phyloP scores from a whole-genome alignment of 495 filamentous ascomycete species.

The Filosporella fistucella region DNA sequence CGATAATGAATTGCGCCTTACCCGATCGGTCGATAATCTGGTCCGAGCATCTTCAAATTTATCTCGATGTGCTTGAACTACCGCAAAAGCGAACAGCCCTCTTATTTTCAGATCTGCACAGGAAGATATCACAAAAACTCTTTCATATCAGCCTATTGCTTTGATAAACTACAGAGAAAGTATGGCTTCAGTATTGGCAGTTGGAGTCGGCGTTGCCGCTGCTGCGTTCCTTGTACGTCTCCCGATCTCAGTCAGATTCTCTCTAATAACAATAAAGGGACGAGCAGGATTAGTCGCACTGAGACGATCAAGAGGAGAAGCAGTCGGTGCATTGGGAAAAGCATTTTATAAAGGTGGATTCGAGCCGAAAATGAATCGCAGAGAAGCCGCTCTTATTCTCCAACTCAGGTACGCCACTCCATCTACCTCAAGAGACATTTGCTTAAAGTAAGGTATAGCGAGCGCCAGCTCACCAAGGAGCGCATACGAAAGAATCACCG shows the following conservation, averaged over 20 bases:
- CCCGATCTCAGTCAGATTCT: background rate
- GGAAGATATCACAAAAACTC: background rate
- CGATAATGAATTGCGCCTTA: constrained; percentile 22
- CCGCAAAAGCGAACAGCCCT: background rate
- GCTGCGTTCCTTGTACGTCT: constrained; percentile 70
- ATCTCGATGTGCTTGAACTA: constrained; percentile 9
- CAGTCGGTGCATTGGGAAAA: constrained; percentile 71
- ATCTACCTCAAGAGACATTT: background rate
- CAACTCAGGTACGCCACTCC: constrained; percentile 70
- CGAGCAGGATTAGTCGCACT: constrained; percentile 87
- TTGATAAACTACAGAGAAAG: too few relatives aligned
- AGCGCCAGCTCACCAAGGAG: constrained; percentile 80
- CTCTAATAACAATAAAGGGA: constrained; percentile 49
- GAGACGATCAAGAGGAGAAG: constrained; percentile 72
- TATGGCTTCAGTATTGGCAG: constrained; percentile 72
- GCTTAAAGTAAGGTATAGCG: constrained; percentile 44
- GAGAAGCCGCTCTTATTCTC: constrained; percentile 88
- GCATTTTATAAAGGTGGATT: constrained; percentile 98
- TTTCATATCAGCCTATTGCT: background rate
- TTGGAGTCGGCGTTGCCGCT: constrained; percentile 73
- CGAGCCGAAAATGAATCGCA: constrained; percentile 85
- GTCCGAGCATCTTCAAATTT: constrained; percentile 2
- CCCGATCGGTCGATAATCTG: too few relatives aligned
- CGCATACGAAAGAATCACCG: constrained; percentile 95
- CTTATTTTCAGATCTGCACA: too few relatives aligned